These are phyloP conservation scores for Malassezia brasiliensis DNA, from an alignment of 1,284 basidiomycete species.

Conservation along the genomic window DNA sequence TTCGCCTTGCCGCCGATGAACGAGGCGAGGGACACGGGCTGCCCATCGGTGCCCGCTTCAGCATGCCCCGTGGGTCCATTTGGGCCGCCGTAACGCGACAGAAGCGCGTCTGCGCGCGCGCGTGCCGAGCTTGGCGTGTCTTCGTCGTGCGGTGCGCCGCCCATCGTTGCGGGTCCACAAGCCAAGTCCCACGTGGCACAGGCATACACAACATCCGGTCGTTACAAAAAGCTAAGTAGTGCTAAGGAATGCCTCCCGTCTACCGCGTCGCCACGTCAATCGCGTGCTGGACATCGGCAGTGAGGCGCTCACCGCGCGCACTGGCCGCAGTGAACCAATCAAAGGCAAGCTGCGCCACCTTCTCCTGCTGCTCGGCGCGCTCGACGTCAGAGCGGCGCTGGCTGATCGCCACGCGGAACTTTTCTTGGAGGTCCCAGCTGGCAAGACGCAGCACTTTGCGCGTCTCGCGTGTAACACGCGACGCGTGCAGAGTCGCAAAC, in stretches of 20 bases:
- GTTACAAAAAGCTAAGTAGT: no score
- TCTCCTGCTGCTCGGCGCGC: conserved; percentile 35
- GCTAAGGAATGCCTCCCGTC: background rate
- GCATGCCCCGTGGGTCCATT: conserved; percentile 43
- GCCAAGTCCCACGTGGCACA: no score
- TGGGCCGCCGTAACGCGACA: conserved; percentile 41
- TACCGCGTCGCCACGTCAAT: conserved; percentile 2
- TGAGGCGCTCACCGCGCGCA: conserved; percentile 3
- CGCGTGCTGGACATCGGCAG: background rate
- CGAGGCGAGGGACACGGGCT: conserved; percentile 39
- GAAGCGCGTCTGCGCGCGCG: conserved; percentile 21
- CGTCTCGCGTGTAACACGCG: conserved; percentile 71
- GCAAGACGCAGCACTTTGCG: conserved; percentile 85
- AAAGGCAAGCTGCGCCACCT: conserved; percentile 27
- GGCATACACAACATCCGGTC: no score
- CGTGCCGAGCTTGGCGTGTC: background rate
- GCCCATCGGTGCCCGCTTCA: conserved; percentile 16
- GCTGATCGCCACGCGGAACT: conserved; percentile 72
- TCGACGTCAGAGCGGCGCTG: conserved; percentile 55
- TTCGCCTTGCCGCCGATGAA: conserved; percentile 46
- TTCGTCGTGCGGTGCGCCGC: no score
- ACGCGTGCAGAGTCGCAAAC: conserved; percentile 64
- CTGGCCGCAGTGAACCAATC: conserved; percentile 32
- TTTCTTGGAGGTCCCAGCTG: conserved; percentile 80
- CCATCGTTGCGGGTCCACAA: no score